These are phyloP conservation scores for Davidsoniella virescens DNA, from an alignment of 2,329 filamentous ascomycete species.

Conservation along the genomic window DNA sequence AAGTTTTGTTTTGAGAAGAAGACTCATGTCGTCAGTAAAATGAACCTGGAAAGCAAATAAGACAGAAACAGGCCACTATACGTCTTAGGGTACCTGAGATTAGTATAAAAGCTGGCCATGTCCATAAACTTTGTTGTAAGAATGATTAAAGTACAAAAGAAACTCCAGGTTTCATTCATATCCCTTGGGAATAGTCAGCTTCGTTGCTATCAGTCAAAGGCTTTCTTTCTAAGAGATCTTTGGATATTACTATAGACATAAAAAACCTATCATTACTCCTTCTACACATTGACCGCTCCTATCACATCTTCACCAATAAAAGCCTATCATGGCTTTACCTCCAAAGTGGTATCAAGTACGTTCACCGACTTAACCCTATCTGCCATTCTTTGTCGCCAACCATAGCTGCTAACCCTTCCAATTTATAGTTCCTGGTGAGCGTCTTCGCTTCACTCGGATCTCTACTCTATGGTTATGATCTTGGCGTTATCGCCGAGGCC, in stretches of 20 bases:
- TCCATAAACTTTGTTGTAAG: no score
- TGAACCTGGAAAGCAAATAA: no score
- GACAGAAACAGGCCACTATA: no score
- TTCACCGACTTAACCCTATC: neutral
- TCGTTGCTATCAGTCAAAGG: no score
- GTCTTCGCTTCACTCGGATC: conserved; percentile 40
- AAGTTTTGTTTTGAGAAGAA: no score
- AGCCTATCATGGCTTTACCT: conserved; percentile 24
- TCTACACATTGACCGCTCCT: neutral
- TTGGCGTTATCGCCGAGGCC: conserved; percentile 36
- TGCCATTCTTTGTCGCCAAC: neutral
- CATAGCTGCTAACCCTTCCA: neutral
- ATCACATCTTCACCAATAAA: neutral
- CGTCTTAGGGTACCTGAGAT: neutral
- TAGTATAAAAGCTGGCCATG: neutral
- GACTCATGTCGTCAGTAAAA: no score
- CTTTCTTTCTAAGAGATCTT: neutral
- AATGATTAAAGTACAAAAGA: no score
- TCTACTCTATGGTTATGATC: conserved; percentile 38
- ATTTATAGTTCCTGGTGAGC: conserved; percentile 31
- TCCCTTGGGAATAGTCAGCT: no score
- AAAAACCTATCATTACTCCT: neutral
- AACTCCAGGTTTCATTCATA: no score
- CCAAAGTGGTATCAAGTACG: conserved; percentile 25
- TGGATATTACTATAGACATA: neutral